Base-by-base conservation (phyloP, 139 green algal species). In the Chlorella sp. region DNA sequence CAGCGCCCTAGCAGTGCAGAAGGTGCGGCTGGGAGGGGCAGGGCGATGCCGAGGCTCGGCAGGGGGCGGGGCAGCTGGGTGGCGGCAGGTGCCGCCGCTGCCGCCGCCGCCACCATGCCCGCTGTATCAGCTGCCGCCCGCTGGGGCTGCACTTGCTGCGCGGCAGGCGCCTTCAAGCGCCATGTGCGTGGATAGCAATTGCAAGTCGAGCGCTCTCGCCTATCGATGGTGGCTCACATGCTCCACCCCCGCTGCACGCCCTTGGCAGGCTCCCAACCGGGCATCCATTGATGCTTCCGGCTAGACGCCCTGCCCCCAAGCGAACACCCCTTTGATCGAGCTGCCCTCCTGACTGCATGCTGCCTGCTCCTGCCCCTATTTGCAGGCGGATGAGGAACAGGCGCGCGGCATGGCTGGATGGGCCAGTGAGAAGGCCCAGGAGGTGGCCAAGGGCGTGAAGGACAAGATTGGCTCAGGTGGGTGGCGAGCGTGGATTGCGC, bases 401-500 rank as follows among this genome's bases (percentile, higher is more conserved):
- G 79, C 78, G 14, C 79, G 76, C 30, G 74, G 48, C 60, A 79
- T 89, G 56, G 85, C 48, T 8, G 85, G 81, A 0, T 86, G 78
- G 58, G 78, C 86, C 40, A 83, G 68, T 1, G 69, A 80, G 9
- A 89, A 89, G 60, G 85, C 64, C 6, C 64, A 54, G 40, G 85
- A 67, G 13, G 80, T 89, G 44, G 60, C 83, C 3, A 56, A 44
- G 1, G 24, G 3, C 30, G 85, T 89, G 67, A 76, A 81, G 51
- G 77, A 84, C 30, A 89, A 75, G 67, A 89, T 89, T 24, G 85
- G 79, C 32, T 81, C 81, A 43, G 81, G 81, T 81, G 51, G 14
- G 51, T 54, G 46, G 8, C 11, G 46, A 54, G 11, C 8, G 46
- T 8, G 46, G 8, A 19, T n/a, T n/a, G n/a, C n/a, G n/a, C n/a